Conservation (phyloP, 352 stramenopile genomes). For the Pythium guiyangense region DNA sequence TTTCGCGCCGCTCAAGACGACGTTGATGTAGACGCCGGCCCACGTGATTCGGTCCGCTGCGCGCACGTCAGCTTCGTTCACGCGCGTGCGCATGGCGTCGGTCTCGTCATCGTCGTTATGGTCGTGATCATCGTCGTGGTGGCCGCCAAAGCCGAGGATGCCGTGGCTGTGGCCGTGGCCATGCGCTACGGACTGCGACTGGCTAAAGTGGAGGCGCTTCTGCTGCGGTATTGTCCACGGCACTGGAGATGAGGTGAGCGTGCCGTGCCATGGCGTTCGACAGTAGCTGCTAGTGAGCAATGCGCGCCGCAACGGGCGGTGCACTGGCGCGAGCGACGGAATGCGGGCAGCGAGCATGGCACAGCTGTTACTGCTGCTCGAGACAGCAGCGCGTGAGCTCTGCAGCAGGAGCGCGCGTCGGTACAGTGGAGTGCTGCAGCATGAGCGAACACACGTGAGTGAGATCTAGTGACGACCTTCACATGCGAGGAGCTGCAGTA, state of each 20-base stretch:
- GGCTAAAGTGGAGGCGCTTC: conserved; percentile 6
- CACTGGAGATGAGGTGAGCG: too few relatives aligned
- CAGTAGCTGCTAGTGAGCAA: too few relatives aligned
- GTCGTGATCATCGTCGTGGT: conserved; percentile 20
- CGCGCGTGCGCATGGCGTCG: conserved; percentile 15
- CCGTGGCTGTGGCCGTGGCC: conserved; percentile 39
- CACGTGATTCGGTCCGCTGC: conserved; percentile 66
- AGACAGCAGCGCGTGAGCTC: not conserved
- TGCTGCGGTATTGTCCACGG: too few relatives aligned
- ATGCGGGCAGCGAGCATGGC: not conserved
- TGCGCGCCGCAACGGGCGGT: too few relatives aligned
- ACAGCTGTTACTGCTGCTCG: too few relatives aligned
- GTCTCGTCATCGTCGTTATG: conserved; percentile 27
- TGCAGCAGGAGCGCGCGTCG: conserved; percentile 3
- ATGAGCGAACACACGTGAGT: not conserved
- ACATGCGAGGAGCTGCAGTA: not conserved
- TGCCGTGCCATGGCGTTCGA: too few relatives aligned
- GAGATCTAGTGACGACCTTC: not conserved
- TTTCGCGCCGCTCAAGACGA: conserved; percentile 60
- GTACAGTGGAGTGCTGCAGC: conserved; percentile 5
- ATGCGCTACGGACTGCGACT: too few relatives aligned
- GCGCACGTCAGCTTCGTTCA: conserved; percentile 31
- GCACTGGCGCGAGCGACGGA: not conserved
- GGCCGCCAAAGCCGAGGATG: conserved; percentile 18
- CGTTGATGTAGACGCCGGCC: conserved; percentile 63